These are phyloP conservation scores for Neonectria hederae DNA, from an alignment of 2,329 filamentous ascomycete genomes.

Conservation along the genomic window DNA sequence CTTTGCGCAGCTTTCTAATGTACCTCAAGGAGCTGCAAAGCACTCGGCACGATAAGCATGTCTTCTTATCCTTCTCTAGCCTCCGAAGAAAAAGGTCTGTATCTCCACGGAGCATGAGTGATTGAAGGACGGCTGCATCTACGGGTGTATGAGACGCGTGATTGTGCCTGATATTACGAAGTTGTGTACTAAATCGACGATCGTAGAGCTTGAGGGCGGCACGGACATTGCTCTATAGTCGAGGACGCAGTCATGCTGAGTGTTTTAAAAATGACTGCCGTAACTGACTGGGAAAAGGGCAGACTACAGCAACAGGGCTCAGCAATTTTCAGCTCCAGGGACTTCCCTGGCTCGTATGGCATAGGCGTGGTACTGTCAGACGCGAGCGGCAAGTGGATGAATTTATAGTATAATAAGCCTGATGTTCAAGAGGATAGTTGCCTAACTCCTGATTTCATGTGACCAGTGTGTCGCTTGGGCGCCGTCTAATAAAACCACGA, in stretches of 20 bases:
- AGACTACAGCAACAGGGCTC: neutral
- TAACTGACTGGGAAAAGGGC: neutral
- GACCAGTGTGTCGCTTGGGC: too few relatives aligned
- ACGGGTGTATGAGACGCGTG: neutral
- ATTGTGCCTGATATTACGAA: neutral
- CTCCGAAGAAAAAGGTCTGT: neutral
- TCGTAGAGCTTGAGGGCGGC: slow-evolving; percentile 20
- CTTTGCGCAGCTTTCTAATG: neutral
- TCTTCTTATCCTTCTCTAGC: neutral
- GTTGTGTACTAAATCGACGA: slow-evolving; percentile 11
- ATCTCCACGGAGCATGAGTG: neutral
- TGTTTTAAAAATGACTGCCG: neutral
- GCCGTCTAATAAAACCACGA: too few relatives aligned
- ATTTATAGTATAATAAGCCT: neutral
- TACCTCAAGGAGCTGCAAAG: neutral
- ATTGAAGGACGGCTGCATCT: neutral
- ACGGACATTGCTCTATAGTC: slow-evolving; percentile 10
- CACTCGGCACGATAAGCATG: neutral
- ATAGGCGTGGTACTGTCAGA: neutral
- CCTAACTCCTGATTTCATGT: too few relatives aligned
- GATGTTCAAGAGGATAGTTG: neutral
- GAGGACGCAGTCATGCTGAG: slow-evolving; percentile 5
- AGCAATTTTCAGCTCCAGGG: slow-evolving; percentile 2
- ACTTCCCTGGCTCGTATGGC: neutral
- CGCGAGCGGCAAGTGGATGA: neutral